Conservation (phyloP, 768 basidiomycete genomes). For the Strobilomyces echinocephalus region DNA sequence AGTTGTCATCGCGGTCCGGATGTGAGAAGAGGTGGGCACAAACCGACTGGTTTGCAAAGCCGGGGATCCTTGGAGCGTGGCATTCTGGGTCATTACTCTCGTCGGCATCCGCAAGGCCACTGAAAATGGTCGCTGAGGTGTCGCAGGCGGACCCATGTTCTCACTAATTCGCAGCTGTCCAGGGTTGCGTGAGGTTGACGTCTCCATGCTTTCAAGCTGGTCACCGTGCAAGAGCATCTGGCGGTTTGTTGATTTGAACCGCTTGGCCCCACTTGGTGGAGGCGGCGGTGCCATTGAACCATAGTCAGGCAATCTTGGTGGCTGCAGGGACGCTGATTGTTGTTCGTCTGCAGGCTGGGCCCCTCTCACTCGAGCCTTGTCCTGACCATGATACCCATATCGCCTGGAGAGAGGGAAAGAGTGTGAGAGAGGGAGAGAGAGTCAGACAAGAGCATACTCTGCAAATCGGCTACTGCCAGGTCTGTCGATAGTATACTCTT, state of each 20-base stretch:
- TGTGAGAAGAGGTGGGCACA: constrained; percentile 24
- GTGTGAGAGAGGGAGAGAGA: constrained; percentile 9
- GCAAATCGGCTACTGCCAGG: constrained; percentile 49
- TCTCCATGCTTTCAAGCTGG: constrained; percentile 7
- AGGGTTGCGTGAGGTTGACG: constrained; percentile 6
- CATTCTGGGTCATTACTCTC: constrained; percentile 16
- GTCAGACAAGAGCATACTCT: constrained; percentile 35
- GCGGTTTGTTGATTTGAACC: constrained; percentile 22
- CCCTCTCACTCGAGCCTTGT: constrained; percentile 37
- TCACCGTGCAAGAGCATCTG: constrained; percentile 10
- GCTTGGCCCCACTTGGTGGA: constrained; percentile 18
- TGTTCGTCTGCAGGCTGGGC: constrained; percentile 42
- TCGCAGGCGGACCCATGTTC: constrained; percentile 51
- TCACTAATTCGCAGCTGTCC: constrained; percentile 22
- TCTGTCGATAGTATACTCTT: constrained; percentile 27
- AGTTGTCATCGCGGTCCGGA: constrained; percentile 16
- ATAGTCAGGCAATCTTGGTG: constrained; percentile 32
- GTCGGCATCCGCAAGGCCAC: constrained; percentile 24
- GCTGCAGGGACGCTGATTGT: constrained; percentile 33
- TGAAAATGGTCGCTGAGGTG: constrained; percentile 38
- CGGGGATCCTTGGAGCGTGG: constrained; percentile 6
- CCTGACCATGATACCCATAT: constrained; percentile 58
- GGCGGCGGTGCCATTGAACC: constrained; percentile 31
- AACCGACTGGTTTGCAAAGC: constrained; percentile 30
- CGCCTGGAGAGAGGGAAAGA: constrained; percentile 41